These are phyloP conservation scores for Syzygium aqueum DNA, from an alignment of 345 rosid species.

Conservation along the genomic window DNA sequence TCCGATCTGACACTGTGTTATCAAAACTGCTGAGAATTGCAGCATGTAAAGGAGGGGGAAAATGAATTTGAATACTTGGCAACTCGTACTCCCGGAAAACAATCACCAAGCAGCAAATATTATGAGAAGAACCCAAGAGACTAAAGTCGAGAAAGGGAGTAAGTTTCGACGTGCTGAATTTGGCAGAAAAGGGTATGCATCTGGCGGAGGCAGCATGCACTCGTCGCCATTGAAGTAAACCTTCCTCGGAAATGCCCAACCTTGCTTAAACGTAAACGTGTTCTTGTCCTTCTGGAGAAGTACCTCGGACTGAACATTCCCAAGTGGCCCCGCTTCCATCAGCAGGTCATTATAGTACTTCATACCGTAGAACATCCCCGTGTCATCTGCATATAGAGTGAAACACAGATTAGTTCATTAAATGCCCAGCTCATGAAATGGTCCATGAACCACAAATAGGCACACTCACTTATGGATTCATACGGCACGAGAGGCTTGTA, in stretches of 20 bases:
- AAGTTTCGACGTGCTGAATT: constrained; percentile 28
- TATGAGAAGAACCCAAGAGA: constrained; percentile 19
- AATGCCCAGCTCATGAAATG: neutral
- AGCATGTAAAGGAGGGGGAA: neutral
- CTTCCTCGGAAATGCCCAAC: constrained; percentile 89
- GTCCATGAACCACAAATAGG: neutral
- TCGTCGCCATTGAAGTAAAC: constrained; percentile 93
- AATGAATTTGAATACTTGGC: neutral
- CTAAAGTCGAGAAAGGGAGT: constrained; percentile 14
- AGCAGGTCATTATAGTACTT: constrained; percentile 67
- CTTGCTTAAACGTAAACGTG: constrained; percentile 77
- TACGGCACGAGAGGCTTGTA: constrained; percentile 74
- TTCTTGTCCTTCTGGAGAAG: constrained; percentile 69
- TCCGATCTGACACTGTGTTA: neutral
- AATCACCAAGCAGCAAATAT: constrained; percentile 19
- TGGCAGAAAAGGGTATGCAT: constrained; percentile 72
- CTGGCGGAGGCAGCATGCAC: constrained; percentile 87
- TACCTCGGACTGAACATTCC: constrained; percentile 85
- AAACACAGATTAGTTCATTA: neutral
- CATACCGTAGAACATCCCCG: constrained; percentile 78
- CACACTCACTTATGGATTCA: constrained; percentile 43
- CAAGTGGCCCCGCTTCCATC: constrained; percentile 84
- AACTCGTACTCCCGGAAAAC: neutral
- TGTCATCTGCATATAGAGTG: constrained; percentile 50
- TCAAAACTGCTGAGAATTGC: neutral